A percentile compares a stretch with the other conserved stretches of the same genome.
Evolutionary conservation across 768 basidiomycete species (phyloP).

Genomic region (Termitomyces sp.): DNA sequence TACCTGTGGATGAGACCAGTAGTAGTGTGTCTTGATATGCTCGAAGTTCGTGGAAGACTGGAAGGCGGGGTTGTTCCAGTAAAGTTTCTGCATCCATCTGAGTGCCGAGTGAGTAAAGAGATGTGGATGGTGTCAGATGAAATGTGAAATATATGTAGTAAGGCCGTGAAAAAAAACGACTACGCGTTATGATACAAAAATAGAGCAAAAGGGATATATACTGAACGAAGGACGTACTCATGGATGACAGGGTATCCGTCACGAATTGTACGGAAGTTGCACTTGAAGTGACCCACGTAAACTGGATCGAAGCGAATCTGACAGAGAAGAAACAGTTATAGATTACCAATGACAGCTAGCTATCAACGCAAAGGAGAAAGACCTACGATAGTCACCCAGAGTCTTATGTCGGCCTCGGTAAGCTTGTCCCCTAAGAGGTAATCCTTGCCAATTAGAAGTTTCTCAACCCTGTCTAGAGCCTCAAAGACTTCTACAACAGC

Average conservation of each 20-base stretch:
- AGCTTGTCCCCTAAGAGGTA: conserved; percentile 80
- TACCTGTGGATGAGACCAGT: conserved; percentile 53
- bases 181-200: no score
- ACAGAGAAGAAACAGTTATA: not conserved
- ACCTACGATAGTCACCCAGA: conserved; percentile 90
- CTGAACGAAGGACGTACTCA: not conserved
- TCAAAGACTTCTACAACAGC: conserved; percentile 49
- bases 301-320: conserved; percentile 88
- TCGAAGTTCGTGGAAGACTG: conserved; percentile 82
- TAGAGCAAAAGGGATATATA: no score
- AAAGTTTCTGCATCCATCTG: conserved; percentile 81
- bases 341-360: not conserved
- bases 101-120: not conserved
- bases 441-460: conserved; percentile 68
- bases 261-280: conserved; percentile 82
- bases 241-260: conserved; percentile 50
- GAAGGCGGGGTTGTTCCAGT: conserved; percentile 91
- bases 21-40: conserved; percentile 79
- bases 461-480: conserved; percentile 78
- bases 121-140: not conserved
- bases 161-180: not conserved
- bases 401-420: conserved; percentile 80
- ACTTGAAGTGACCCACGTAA: conserved; percentile 92
- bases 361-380: not conserved
- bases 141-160: no score